Percentiles rank a stretch among this genome's conserved stretches.
Evolutionary conservation across 306 rosid genomes (phyloP).

Genomic region (Quillaja saponaria): DNA sequence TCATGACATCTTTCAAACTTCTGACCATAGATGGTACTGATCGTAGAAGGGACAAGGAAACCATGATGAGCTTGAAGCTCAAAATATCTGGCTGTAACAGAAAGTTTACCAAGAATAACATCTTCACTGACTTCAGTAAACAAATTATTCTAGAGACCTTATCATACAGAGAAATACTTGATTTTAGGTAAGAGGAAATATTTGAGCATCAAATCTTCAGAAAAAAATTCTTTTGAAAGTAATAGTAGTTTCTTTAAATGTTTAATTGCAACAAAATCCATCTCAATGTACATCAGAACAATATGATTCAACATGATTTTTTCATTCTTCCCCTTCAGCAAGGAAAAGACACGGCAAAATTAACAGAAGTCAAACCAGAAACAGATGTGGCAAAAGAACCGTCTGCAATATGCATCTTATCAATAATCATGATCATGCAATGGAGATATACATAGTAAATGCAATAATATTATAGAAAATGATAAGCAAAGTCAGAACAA

Average conservation of each 20-base stretch:
- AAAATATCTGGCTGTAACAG: too few species aligned
- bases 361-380: background rate
- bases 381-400: background rate
- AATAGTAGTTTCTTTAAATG: background rate
- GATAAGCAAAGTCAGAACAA: background rate
- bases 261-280: constrained; percentile 7
- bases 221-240: background rate
- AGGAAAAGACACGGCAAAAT: background rate
- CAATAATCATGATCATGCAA: background rate
- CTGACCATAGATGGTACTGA: too few species aligned
- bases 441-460: constrained; percentile 1
- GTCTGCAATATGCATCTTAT: background rate
- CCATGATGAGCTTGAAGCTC: too few species aligned
- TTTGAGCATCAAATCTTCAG: constrained; percentile 9
- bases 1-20: too few species aligned
- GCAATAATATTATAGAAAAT: background rate
- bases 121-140: background rate
- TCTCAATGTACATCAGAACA: background rate
- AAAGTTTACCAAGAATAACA: too few species aligned
- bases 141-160: background rate
- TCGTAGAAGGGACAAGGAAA: too few species aligned
- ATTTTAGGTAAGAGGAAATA: background rate
- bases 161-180: background rate
- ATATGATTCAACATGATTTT: background rate
- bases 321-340: background rate